Percentiles rank a stretch among this genome's conserved stretches.
Evolutionary conservation across 2,329 filamentous ascomycete genomes (phyloP).

Genomic region (Exutisphaerella laricina): DNA sequence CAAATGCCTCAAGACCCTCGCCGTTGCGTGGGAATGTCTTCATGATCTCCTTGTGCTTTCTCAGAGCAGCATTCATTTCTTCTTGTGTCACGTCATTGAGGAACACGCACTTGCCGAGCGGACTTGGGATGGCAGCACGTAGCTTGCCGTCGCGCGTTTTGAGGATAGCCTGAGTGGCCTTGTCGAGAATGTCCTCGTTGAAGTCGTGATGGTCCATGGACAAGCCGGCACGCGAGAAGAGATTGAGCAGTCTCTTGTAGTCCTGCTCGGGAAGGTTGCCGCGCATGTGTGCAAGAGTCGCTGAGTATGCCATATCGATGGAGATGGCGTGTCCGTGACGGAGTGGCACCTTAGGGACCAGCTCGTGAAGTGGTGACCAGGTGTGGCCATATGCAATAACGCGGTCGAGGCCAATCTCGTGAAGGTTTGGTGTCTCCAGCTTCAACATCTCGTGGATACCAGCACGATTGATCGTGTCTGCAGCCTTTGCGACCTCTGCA

Average conservation of each 20-base stretch:
- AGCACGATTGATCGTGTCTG: constrained; percentile 62
- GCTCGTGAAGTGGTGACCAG: constrained; percentile 67
- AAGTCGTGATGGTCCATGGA: constrained; percentile 67
- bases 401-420: constrained; percentile 66
- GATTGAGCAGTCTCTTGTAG: constrained; percentile 56
- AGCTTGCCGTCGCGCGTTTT: constrained; percentile 65
- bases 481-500: constrained; percentile 53
- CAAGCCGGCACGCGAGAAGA: constrained; percentile 65
- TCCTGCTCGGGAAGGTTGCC: constrained; percentile 56
- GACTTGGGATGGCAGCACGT: constrained; percentile 62
- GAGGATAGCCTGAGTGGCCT: constrained; percentile 62
- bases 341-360: constrained; percentile 61
- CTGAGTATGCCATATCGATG: constrained; percentile 71
- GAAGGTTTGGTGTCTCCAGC: constrained; percentile 66
- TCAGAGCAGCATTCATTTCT: constrained; percentile 57
- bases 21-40: constrained; percentile 59
- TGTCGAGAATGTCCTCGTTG: constrained; percentile 59
- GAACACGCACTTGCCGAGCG: constrained; percentile 62
- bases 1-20: constrained; percentile 62
- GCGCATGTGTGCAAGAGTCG: constrained; percentile 60
- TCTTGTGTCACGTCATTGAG: constrained; percentile 60
- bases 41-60: constrained; percentile 59
- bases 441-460: constrained; percentile 69
- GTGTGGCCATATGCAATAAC: constrained; percentile 64
- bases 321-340: constrained; percentile 69